phyloP scores from a whole-genome alignment of 345 rosid species.

The Salix suchowensis region DNA sequence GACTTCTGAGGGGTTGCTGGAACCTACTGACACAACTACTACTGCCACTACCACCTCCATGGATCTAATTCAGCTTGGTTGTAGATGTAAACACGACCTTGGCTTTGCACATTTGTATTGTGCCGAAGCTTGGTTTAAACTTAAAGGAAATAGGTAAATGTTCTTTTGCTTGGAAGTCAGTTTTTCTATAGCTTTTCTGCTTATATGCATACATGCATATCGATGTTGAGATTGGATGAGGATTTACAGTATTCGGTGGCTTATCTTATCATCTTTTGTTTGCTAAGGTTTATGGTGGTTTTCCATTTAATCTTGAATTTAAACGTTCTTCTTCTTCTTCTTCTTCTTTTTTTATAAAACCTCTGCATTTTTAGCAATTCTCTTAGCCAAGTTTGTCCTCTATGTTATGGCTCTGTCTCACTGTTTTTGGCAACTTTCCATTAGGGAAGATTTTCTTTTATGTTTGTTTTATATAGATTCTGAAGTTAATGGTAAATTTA shows the following conservation, averaged over 20 bases:
- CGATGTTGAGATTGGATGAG: neutral
- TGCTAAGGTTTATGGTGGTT: neutral
- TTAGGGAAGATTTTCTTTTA: neutral
- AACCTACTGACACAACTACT: constrained; percentile 12
- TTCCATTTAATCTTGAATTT: neutral
- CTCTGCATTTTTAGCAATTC: neutral
- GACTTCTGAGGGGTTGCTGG: constrained; percentile 49
- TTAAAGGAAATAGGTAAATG: constrained; percentile 79
- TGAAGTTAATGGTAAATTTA: neutral
- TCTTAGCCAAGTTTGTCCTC: neutral
- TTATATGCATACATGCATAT: neutral
- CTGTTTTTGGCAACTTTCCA: neutral
- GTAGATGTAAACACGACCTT: constrained; percentile 89
- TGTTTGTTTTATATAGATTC: neutral
- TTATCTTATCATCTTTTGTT: neutral
- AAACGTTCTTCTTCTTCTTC: neutral
- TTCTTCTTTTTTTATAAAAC: neutral
- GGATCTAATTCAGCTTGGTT: constrained; percentile 72
- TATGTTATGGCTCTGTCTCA: neutral
- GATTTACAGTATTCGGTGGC: neutral
- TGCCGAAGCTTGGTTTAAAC: constrained; percentile 92
- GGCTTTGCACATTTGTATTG: constrained; percentile 74
- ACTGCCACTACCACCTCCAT: constrained; percentile 13
- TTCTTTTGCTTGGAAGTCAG: neutral
- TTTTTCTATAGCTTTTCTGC: neutral